These are phyloP conservation scores for Pseudogymnoascus sp. DNA, from an alignment of 2,329 filamentous ascomycete species.

Conservation along the genomic window DNA sequence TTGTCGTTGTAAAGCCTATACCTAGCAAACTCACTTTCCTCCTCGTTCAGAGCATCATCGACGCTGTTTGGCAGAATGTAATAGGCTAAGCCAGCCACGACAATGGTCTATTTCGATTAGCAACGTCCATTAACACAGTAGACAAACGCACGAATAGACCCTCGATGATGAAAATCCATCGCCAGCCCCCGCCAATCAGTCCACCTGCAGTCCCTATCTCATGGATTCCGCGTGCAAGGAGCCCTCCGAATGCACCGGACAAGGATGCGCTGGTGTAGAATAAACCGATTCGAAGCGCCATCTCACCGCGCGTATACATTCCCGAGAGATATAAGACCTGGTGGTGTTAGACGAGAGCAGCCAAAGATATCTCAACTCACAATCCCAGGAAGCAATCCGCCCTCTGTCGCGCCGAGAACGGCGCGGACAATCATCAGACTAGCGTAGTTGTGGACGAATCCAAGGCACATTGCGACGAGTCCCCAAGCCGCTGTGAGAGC, in stretches of 20 bases:
- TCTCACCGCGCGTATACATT: conserved; percentile 46
- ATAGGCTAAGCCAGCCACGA: conserved; percentile 44
- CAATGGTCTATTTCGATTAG: conserved; percentile 42
- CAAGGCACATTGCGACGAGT: conserved; percentile 57
- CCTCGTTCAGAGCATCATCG: conserved; percentile 43
- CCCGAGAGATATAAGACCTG: conserved; percentile 57
- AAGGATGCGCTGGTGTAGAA: conserved; percentile 63
- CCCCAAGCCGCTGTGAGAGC: conserved; percentile 61
- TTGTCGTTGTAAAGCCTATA: conserved; percentile 21
- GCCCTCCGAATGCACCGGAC: conserved; percentile 48
- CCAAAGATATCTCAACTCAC: conserved; percentile 29
- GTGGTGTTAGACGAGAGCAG: conserved; percentile 9
- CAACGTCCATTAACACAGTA: conserved; percentile 9
- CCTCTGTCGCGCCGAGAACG: conserved; percentile 56
- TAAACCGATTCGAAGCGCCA: conserved; percentile 53
- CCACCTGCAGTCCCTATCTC: conserved; percentile 49
- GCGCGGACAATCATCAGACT: conserved; percentile 56
- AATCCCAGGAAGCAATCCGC: conserved; percentile 60
- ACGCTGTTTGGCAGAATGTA: conserved; percentile 50
- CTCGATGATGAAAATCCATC: conserved; percentile 48
- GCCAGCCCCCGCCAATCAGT: conserved; percentile 34
- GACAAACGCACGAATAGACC: conserved; percentile 39
- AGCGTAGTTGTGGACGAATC: conserved; percentile 33
- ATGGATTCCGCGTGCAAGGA: conserved; percentile 54
- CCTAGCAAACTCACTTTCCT: conserved; percentile 38